These are phyloP conservation scores for Saccharomyces hybrid DNA, from an alignment of 1,139 yeast genomes.

Conservation along the genomic window DNA sequence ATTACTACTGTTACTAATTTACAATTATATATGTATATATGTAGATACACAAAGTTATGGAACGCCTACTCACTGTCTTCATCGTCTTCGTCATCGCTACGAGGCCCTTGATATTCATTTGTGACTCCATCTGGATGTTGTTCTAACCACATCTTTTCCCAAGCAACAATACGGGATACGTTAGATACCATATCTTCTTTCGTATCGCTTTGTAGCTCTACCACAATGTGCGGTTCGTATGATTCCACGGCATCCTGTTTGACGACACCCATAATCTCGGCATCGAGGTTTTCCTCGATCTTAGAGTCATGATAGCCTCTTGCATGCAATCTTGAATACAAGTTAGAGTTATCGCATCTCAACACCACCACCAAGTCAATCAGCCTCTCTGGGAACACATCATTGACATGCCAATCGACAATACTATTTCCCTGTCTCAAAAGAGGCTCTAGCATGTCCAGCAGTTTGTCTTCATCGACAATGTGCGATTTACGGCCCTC, in stretches of 20 bases:
- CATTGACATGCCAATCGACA: conserved; percentile 97
- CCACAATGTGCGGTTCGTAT: conserved; percentile 72
- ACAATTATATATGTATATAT: not conserved
- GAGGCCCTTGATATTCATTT: conserved; percentile 27
- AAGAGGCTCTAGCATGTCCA: conserved; percentile 74
- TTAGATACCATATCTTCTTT: conserved; percentile 75
- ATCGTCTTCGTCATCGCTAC: conserved; percentile 2
- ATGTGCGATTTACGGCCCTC: conserved; percentile 77
- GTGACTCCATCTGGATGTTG: conserved; percentile 43
- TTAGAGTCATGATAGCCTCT: conserved; percentile 74
- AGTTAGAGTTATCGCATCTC: conserved; percentile 61
- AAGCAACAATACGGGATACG: conserved; percentile 61
- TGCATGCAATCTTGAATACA: conserved; percentile 67
- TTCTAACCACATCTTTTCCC: conserved; percentile 68
- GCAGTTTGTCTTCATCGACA: conserved; percentile 83
- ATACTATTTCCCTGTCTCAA: conserved; percentile 78
- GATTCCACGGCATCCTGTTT: conserved; percentile 79
- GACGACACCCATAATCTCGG: conserved; percentile 94
- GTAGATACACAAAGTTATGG: not conserved
- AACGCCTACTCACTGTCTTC: conserved; percentile 1
- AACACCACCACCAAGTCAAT: conserved; percentile 89
- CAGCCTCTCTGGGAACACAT: conserved; percentile 84
- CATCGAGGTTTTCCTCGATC: conserved; percentile 86
- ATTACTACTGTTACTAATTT: not conserved
- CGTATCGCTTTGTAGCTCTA: conserved; percentile 64